A percentile compares a stretch with the other conserved stretches of the same genome.
These are phyloP conservation scores for Stylonectria norvegica DNA, from an alignment of 2,329 filamentous ascomycete species.

Conservation along the genomic window DNA sequence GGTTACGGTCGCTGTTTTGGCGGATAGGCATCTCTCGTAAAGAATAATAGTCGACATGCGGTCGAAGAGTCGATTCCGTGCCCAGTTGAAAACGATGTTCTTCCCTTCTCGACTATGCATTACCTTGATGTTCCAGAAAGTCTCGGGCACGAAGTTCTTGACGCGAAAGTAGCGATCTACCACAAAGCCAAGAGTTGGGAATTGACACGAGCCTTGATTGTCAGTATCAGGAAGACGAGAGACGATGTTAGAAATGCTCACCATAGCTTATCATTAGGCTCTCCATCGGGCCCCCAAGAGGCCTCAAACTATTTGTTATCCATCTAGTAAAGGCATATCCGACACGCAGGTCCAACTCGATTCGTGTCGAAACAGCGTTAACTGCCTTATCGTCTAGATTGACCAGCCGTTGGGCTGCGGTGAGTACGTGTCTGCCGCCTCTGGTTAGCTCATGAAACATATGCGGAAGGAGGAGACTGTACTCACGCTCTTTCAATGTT, in stretches of 20 bases:
- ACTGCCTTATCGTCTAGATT: conserved; percentile 81
- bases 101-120: conserved; percentile 73
- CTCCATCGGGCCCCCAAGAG: conserved; percentile 64
- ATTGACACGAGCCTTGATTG: conserved; percentile 77
- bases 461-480: not conserved
- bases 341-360: conserved; percentile 89
- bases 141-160: conserved; percentile 86
- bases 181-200: conserved; percentile 93
- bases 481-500: conserved; percentile 87
- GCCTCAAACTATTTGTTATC: conserved; percentile 73
- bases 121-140: conserved; percentile 90
- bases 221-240: conserved; percentile 5
- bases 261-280: conserved; percentile 76
- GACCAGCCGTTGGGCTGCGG: conserved; percentile 73
- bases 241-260: conserved; percentile 33
- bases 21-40: conserved; percentile 78
- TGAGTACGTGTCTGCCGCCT: conserved; percentile 69
- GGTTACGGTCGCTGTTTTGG: conserved; percentile 73
- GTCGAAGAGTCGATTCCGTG: conserved; percentile 80
- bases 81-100: conserved; percentile 82
- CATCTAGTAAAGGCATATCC: conserved; percentile 90
- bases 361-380: conserved; percentile 81
- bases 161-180: conserved; percentile 95
- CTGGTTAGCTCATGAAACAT: not conserved
- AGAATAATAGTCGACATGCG: conserved; percentile 75